phyloP scores from a whole-genome alignment of 495 filamentous ascomycete species.

The Penicillium lagena region DNA sequence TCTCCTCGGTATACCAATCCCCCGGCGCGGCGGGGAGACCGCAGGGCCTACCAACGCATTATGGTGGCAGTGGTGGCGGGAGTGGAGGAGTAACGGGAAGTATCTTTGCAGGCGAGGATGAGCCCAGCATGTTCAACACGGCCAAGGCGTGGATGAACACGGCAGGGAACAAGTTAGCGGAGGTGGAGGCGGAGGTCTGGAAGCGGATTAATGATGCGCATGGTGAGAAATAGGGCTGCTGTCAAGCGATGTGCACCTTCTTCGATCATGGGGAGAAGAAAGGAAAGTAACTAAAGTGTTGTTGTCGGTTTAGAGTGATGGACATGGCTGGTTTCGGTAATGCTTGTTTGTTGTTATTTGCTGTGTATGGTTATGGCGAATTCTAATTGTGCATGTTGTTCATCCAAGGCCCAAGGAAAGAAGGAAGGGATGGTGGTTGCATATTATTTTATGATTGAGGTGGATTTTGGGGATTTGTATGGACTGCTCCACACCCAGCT shows the following conservation, averaged over 20 bases:
- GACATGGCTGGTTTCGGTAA: not conserved
- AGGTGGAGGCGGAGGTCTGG: constrained; percentile 67
- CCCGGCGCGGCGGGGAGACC: constrained; percentile 12
- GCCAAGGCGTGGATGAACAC: constrained; percentile 56
- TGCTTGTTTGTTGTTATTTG: not conserved
- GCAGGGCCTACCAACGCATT: constrained; percentile 15
- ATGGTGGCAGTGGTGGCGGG: constrained; percentile 14
- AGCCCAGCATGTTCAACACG: constrained; percentile 42
- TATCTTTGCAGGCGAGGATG: constrained; percentile 27
- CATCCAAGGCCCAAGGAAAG: no score
- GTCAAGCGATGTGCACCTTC: not conserved
- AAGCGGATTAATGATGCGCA: constrained; percentile 52
- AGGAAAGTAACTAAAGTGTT: no score
- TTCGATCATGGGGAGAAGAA: not conserved
- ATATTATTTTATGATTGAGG: not conserved
- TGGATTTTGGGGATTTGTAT: not conserved
- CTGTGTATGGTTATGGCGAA: not conserved
- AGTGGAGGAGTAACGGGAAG: constrained; percentile 8
- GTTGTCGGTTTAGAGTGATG: no score
- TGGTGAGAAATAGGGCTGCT: constrained; percentile 14
- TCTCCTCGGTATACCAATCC: constrained; percentile 51
- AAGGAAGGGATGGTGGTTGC: no score
- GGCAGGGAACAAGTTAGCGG: constrained; percentile 54
- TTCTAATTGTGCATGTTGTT: no score
- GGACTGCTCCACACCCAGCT: not conserved